Percentiles rank a stretch among this genome's conserved stretches.
Evolutionary conservation across 176 grass and related monocot genomes (phyloP).

Genomic region (Aegilops sharonensis): DNA sequence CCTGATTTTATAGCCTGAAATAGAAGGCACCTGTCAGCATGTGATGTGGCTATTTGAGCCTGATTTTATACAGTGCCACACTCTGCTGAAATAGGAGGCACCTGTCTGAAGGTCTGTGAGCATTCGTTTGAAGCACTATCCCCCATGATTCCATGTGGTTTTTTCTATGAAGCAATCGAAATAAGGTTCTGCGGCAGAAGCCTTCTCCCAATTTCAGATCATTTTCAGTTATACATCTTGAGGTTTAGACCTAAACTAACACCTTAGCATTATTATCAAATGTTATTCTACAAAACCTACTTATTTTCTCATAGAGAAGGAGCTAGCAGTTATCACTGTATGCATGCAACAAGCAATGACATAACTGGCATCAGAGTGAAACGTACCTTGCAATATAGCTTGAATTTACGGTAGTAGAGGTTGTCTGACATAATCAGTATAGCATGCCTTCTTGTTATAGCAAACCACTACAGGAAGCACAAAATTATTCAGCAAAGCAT

Average conservation of each 20-base stretch:
- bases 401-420: conserved; percentile 92
- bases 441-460: conserved; percentile 92
- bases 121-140: neutral
- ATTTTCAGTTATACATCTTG: neutral
- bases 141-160: neutral
- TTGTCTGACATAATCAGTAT: conserved; percentile 84
- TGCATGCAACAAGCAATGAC: neutral
- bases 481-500: conserved; percentile 29
- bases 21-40: conserved; percentile 8
- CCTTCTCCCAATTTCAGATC: conserved; percentile 6
- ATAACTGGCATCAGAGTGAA: neutral
- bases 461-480: conserved; percentile 82
- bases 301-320: neutral
- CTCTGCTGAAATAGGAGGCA: neutral
- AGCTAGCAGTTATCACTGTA: neutral
- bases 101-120: conserved; percentile 6
- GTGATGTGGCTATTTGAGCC: conserved; percentile 10
- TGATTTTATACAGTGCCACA: conserved; percentile 9
- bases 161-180: conserved; percentile 5
- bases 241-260: conserved; percentile 15
- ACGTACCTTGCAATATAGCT: conserved; percentile 97
- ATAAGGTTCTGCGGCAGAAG: neutral
- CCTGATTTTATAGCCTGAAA: conserved; percentile 12
- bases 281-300: conserved; percentile 8
- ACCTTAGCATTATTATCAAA: neutral